Conservation (phyloP, 2,329 filamentous ascomycete species). For the Pseudogymnoascus sp. region DNA sequence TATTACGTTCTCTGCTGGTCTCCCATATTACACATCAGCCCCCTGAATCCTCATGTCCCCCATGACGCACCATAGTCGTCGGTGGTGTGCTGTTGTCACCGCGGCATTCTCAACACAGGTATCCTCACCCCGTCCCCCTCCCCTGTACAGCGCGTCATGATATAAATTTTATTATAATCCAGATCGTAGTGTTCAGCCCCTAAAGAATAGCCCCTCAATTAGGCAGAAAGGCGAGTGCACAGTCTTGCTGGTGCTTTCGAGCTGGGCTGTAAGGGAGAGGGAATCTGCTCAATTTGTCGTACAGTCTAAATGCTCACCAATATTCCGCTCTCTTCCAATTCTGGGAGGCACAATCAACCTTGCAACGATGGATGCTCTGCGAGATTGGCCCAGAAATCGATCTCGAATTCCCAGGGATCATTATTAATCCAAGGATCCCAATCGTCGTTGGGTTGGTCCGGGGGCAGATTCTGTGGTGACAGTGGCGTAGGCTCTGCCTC, state of each 20-base stretch:
- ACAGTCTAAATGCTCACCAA: not conserved
- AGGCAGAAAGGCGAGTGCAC: not conserved
- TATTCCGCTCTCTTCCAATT: not conserved
- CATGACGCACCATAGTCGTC: too few relatives aligned
- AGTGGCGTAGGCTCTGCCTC: not conserved
- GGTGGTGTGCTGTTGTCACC: too few relatives aligned
- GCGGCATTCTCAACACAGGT: too few relatives aligned
- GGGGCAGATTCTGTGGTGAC: not conserved
- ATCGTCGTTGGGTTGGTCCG: conserved; percentile 7
- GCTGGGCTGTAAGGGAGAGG: not conserved
- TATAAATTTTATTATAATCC: too few relatives aligned
- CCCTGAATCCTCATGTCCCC: too few relatives aligned
- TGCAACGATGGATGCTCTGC: conserved; percentile 25
- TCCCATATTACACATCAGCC: too few relatives aligned
- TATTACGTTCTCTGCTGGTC: too few relatives aligned
- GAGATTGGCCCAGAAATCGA: conserved; percentile 28
- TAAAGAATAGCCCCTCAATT: too few relatives aligned
- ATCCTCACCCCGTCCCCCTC: too few relatives aligned
- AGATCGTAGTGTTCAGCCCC: too few relatives aligned
- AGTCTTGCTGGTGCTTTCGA: not conserved
- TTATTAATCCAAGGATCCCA: conserved; percentile 17
- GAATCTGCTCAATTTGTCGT: not conserved
- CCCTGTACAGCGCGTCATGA: too few relatives aligned
- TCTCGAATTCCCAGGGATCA: conserved; percentile 26
- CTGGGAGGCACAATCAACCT: not conserved